Conservation (phyloP, 331 rosid species). For the Quercus lobata region DNA sequence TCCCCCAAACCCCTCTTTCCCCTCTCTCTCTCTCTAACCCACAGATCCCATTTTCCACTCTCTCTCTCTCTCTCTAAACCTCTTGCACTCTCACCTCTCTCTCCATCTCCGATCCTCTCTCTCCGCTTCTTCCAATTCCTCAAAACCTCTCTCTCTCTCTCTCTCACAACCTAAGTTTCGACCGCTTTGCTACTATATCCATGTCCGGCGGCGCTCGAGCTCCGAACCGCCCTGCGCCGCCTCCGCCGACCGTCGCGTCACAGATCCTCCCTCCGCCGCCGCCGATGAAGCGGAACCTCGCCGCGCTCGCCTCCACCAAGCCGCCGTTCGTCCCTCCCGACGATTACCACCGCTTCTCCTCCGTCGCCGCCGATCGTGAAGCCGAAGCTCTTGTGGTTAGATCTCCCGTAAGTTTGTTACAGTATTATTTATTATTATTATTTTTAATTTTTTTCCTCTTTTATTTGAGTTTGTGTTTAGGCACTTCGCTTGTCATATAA, state of each 20-base stretch:
- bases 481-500: neutral
- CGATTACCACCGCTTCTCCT: conserved; percentile 64
- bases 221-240: conserved; percentile 38
- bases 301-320: conserved; percentile 58
- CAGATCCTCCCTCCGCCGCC: conserved; percentile 50
- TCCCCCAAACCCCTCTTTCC: conserved; percentile 12
- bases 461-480: neutral
- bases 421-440: neutral
- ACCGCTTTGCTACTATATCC: neutral
- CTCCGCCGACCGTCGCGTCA: conserved; percentile 30
- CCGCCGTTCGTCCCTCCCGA: conserved; percentile 69
- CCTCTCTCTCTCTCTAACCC: conserved; percentile 17
- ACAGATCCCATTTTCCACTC: conserved; percentile 11
- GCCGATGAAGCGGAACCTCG: conserved; percentile 68
- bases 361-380: conserved; percentile 37
- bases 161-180: neutral
- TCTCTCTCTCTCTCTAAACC: conserved; percentile 21
- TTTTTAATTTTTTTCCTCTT: neutral
- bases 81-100: conserved; percentile 16
- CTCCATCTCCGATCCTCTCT: neutral
- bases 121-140: neutral
- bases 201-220: conserved; percentile 70
- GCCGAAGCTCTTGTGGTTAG: conserved; percentile 68
- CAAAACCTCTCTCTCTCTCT: neutral
- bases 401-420: conserved; percentile 61